Evolutionary conservation across 2,329 filamentous ascomycete genomes (phyloP).

Genomic region (Aspergillus sclerotialis): DNA sequence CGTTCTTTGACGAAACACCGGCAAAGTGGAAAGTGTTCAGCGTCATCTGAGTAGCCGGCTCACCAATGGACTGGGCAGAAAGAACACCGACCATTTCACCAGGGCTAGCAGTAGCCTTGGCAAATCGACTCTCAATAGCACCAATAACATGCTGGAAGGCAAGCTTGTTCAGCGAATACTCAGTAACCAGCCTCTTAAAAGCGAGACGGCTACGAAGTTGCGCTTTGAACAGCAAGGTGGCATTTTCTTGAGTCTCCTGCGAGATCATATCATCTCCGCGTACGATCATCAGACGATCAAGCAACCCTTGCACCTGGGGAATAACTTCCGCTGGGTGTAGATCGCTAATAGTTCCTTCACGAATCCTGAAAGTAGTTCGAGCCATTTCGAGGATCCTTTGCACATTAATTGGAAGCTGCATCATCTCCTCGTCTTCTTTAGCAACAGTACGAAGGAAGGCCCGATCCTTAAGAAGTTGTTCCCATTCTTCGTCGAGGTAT

Average conservation of each 20-base stretch:
- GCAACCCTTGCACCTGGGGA: conserved; percentile 64
- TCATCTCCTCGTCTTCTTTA: conserved; percentile 71
- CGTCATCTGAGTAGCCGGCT: conserved; percentile 98
- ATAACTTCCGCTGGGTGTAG: conserved; percentile 83
- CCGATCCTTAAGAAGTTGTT: conserved; percentile 68
- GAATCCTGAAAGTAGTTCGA: conserved; percentile 84
- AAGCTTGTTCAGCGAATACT: conserved; percentile 79
- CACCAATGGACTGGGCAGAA: conserved; percentile 95
- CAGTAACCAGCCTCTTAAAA: conserved; percentile 84
- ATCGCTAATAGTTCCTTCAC: conserved; percentile 77
- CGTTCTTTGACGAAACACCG: conserved; percentile 99
- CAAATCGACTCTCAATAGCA: conserved; percentile 82
- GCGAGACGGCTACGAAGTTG: conserved; percentile 82
- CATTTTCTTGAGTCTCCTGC: conserved; percentile 75
- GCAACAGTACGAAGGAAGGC: conserved; percentile 65
- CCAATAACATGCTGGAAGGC: conserved; percentile 90
- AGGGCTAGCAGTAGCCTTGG: conserved; percentile 75
- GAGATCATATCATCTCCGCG: conserved; percentile 79
- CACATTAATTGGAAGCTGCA: conserved; percentile 90
- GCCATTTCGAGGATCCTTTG: conserved; percentile 85
- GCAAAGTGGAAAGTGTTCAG: conserved; percentile 99
- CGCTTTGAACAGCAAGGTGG: conserved; percentile 87
- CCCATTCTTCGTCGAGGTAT: conserved; percentile 82
- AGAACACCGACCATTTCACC: conserved; percentile 99
- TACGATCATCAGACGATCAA: conserved; percentile 75